A percentile compares a stretch with the other conserved stretches of the same genome.
phyloP scores from a whole-genome alignment of 768 basidiomycete species.

The Lentinula aciculospora region DNA sequence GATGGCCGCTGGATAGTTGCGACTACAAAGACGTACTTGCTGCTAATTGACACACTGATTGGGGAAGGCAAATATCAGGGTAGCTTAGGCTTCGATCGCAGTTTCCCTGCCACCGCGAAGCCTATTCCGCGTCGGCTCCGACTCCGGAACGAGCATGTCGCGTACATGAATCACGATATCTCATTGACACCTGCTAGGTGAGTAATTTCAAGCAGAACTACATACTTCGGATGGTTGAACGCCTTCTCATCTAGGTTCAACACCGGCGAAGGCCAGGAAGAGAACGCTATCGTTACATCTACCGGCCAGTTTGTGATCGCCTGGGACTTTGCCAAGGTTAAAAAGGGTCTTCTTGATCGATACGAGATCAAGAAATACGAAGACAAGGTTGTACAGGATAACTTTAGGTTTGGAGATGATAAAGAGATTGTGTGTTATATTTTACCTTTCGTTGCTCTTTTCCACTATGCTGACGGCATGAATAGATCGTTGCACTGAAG shows the following conservation, averaged over 20 bases:
- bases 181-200: conserved; percentile 93
- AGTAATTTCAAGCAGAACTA: conserved; percentile 12
- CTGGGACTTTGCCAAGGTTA: conserved; percentile 97
- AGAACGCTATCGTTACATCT: conserved; percentile 94
- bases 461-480: neutral
- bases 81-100: conserved; percentile 84
- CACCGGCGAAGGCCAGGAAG: conserved; percentile 78
- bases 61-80: conserved; percentile 85
- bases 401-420: conserved; percentile 97
- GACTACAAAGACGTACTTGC: conserved; percentile 89
- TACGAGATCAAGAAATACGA: conserved; percentile 98
- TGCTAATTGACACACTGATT: conserved; percentile 93
- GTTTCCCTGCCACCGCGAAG: conserved; percentile 92
- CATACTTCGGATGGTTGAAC: conserved; percentile 3
- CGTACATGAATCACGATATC: conserved; percentile 87
- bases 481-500: conserved; percentile 89
- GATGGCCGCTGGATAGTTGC: conserved; percentile 94
- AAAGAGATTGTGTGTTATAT: conserved; percentile 77
- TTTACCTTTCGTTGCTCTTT: neutral
- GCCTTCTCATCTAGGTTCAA: conserved; percentile 66
- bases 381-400: conserved; percentile 92
- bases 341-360: conserved; percentile 84
- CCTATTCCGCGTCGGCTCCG: conserved; percentile 87
- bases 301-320: conserved; percentile 90
- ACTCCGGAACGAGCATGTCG: conserved; percentile 86